Percentiles rank a stretch among this genome's conserved stretches.
Evolutionary conservation across 2,329 filamentous ascomycete species (phyloP).

Genomic region (Hymenoscyphus salicellus): DNA sequence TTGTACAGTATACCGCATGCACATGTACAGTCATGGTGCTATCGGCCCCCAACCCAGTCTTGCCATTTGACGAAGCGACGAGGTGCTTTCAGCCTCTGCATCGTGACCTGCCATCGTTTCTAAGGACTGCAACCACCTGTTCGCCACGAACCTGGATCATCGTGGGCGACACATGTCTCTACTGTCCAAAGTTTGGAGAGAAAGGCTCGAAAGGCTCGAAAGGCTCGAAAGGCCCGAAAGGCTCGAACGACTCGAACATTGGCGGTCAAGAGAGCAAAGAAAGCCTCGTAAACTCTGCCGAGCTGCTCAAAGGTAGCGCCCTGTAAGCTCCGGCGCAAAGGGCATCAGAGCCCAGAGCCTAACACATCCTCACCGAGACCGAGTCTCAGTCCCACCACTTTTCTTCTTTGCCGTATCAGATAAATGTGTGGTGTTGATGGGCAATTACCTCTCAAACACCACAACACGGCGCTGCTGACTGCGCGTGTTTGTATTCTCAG

Average conservation of each 20-base stretch:
- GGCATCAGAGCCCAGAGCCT: too few species aligned
- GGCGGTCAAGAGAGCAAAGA: too few species aligned
- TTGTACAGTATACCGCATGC: not conserved
- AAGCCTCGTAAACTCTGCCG: too few species aligned
- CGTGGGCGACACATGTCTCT: not conserved
- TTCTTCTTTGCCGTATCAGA: not conserved
- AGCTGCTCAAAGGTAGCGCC: too few species aligned
- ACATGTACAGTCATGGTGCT: not conserved
- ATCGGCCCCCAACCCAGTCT: not conserved
- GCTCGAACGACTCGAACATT: too few species aligned
- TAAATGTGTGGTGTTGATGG: too few species aligned
- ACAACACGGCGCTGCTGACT: not conserved
- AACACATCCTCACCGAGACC: too few species aligned
- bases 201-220: too few species aligned
- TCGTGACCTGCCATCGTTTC: not conserved
- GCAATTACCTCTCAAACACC: not conserved
- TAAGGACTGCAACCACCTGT: not conserved
- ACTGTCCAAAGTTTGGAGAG: too few species aligned
- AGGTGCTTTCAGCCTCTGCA: constrained; percentile 3
- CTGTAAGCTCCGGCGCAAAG: too few species aligned
- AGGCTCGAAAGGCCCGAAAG: too few species aligned
- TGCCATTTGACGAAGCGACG: not conserved
- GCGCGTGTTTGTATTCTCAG: not conserved
- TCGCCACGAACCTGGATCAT: not conserved
- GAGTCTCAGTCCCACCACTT: not conserved